Evolutionary conservation across 108 stramenopile genomes (phyloP).

Genomic region (Skeletonema menzelii): DNA sequence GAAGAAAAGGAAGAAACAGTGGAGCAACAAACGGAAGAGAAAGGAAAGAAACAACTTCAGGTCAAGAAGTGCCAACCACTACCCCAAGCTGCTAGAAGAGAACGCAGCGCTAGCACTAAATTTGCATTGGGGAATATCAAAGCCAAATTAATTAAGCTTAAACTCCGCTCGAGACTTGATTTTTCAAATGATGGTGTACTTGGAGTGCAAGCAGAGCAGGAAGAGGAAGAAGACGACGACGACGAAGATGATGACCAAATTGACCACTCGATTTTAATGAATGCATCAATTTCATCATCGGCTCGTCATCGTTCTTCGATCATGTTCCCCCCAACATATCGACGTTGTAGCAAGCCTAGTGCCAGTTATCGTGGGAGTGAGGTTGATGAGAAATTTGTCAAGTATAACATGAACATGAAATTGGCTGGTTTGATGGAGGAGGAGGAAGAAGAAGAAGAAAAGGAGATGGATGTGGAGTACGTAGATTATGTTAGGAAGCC

Average conservation of each 20-base stretch:
- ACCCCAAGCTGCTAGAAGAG: neutral
- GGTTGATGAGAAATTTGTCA: conserved; percentile 6
- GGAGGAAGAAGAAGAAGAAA: neutral
- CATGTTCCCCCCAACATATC: neutral
- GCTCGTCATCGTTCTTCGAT: neutral
- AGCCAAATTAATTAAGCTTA: conserved; percentile 7
- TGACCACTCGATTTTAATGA: neutral
- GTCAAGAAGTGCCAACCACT: too few relatives aligned
- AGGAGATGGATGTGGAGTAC: conserved; percentile 1
- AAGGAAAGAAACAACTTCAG: too few relatives aligned
- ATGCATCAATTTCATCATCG: too few relatives aligned
- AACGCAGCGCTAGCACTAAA: neutral
- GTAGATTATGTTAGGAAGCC: conserved; percentile 27
- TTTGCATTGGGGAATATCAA: neutral
- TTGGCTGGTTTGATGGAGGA: neutral
- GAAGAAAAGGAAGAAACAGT: neutral
- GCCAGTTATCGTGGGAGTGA: neutral
- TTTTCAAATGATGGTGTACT: conserved; percentile 25
- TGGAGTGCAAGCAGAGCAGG: conserved; percentile 6
- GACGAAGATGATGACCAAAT: neutral
- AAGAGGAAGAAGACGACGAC: neutral
- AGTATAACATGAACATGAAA: conserved; percentile 19
- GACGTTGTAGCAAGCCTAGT: neutral
- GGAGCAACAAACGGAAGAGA: too few relatives aligned
- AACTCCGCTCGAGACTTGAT: conserved; percentile 7